Evolutionary conservation across 2,329 filamentous ascomycete species (phyloP).

Genomic region (Scolecobasidium constrictum): DNA sequence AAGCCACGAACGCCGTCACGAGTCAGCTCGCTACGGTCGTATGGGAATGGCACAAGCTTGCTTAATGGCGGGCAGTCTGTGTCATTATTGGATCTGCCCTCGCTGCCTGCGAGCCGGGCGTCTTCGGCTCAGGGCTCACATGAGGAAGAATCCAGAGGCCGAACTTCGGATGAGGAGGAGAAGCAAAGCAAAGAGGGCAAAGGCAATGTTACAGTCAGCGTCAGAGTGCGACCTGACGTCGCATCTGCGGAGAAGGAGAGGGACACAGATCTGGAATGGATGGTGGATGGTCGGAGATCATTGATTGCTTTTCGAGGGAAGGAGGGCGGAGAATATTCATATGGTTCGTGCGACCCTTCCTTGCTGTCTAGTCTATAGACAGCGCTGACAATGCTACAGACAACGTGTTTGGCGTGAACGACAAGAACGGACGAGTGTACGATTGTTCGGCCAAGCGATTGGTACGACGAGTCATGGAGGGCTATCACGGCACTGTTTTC

Average conservation of each 20-base stretch:
- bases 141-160: slow-evolving; percentile 38
- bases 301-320: slow-evolving; percentile 76
- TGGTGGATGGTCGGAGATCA: slow-evolving; percentile 75
- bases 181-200: slow-evolving; percentile 55
- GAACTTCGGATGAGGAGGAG: slow-evolving; percentile 19
- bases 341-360: slow-evolving; percentile 49
- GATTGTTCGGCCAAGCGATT: slow-evolving; percentile 88
- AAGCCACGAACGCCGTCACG: slow-evolving; percentile 14
- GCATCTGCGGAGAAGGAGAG: slow-evolving; percentile 45
- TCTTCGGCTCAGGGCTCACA: slow-evolving; percentile 85
- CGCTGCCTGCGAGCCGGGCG: slow-evolving; percentile 77
- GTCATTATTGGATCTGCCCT: slow-evolving; percentile 63
- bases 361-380: neutral
- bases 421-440: slow-evolving; percentile 91
- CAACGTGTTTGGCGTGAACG: slow-evolving; percentile 89
- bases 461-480: slow-evolving; percentile 95
- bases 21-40: slow-evolving; percentile 9
- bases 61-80: slow-evolving; percentile 71
- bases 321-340: slow-evolving; percentile 85
- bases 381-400: slow-evolving; percentile 41
- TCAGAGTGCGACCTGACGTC: slow-evolving; percentile 79
- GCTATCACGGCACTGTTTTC: slow-evolving; percentile 96
- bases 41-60: slow-evolving; percentile 45
- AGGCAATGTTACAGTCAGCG: slow-evolving; percentile 92
- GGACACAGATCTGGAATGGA: slow-evolving; percentile 72